Base-by-base conservation (phyloP, 2,329 filamentous ascomycete genomes). In the Penicillium italicum region DNA sequence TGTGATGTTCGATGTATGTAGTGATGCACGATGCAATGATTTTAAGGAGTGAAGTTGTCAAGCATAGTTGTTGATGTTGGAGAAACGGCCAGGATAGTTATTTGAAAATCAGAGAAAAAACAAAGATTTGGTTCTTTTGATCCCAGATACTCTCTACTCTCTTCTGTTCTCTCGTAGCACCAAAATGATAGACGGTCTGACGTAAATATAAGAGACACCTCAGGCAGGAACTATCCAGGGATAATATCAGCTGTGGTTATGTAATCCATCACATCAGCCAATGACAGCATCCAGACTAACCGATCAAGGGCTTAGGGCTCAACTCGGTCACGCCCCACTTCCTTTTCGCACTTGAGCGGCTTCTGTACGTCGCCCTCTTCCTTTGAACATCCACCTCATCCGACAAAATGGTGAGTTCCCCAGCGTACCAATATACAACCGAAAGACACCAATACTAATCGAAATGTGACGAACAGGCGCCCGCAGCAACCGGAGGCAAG, bases 401-500 rank as follows among this genome's bases (percentile, higher is more conserved):
- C 59, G 46, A 53, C 62, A 66, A 66, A 64, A 66, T 66, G 63
- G 63, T 65, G 59, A 63, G 62, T 54, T 48, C 52, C 45, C 34
- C 53, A 61, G 55, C n/a, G 30, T 53, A 55, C 37, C 44, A 28
- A 37, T 34, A 26, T 48, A 43, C 42, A 40, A 18, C 22, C 44
- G 14, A 5, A 42, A 46, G 18, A 50, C 45, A 41, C 5, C 53
- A 33, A 56, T 41, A 55, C 30, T 45, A 51, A 58, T 57, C 59
- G 61, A 59, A 30, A 65, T 59, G 60, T 38, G 50, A 52, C 20
- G 20, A 50, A 66, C 56, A 79, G 76, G 77, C 77, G 60, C 75
- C 77, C 67, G 72, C 76, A 77, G 74, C 74, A 75, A 64, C 73
- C 69, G 76, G 74, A 66, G 76, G 74, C 72, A 78, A 79, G 74